Evolutionary conservation across 306 rosid species (phyloP), one percentile per base, ranked within the genome.

Genomic region (Acmispon strigosus): DNA sequence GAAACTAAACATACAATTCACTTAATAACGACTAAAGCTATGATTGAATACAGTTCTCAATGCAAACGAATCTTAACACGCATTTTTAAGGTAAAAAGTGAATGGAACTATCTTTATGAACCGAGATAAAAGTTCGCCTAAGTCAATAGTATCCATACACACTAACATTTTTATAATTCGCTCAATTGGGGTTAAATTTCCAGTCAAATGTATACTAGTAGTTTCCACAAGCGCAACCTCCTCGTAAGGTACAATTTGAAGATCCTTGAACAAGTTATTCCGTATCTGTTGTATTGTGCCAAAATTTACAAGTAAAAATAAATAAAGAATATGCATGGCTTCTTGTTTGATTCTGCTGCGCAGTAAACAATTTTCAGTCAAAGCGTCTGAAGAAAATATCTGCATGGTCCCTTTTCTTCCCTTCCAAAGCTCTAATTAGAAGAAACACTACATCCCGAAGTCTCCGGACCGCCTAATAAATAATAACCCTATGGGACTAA

Each of bases 241-340:
- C 68, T 78, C 61, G 34, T 32, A 8, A 52, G 66, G 71, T 57
- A 59, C 69, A 68, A 61, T 54, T 14, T 18, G 17, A 45, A 16
- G 24, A 58, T 70, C 75, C 77, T 9, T 37, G 41, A 76, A 58
- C 56, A 32, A 16, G 63, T 62, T 55, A 55, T 56, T 71, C 67
- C 41, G 84, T 57, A 60, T 52, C 24, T 47, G 45, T 72, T 47
- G 43, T 47, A 52, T 47, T 13, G 45, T 66, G 66, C 72, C 73
- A 80, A 82, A 84, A 75, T 73, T 80, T 82, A 76, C 88, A 77
- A 72, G 72, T 69, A n/a, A 69, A 69, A 81, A 73, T 47, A 72
- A 82, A 85, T 79, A 16, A 87, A 77, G 82, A 87, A 90, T 82
- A 59, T 68, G 82, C 76, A 79, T 54, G 49, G 49, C 62, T 70